Conservation (phyloP, 2,329 filamentous ascomycete genomes). For the Fusarium praegraminearum region DNA sequence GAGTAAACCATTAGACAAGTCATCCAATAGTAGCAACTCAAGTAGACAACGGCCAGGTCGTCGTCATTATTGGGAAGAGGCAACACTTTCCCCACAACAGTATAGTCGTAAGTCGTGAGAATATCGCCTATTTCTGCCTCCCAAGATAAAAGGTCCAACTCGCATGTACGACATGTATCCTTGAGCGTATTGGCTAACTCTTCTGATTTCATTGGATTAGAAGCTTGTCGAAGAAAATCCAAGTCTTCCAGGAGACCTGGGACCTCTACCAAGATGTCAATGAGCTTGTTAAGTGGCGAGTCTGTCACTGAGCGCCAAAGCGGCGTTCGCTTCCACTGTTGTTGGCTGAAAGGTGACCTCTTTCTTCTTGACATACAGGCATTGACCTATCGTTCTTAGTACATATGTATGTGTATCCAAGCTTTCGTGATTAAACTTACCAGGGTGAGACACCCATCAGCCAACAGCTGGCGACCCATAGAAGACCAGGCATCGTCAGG, state of each 20-base stretch:
- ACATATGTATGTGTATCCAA: fast-evolving
- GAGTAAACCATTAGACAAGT: conserved; percentile 18
- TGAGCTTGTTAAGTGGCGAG: conserved; percentile 8
- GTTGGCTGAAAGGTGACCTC: not conserved
- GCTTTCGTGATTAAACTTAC: not conserved
- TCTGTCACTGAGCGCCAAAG: conserved; percentile 15
- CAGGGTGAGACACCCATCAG: conserved; percentile 17
- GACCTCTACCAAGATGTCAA: conserved; percentile 12
- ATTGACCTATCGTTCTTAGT: not conserved
- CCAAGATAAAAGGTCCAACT: conserved; percentile 1
- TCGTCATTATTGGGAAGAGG: not conserved
- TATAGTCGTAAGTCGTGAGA: conserved; percentile 16
- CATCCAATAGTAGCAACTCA: conserved; percentile 30
- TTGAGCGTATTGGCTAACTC: fast-evolving
- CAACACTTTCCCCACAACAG: not conserved
- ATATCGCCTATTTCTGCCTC: not conserved
- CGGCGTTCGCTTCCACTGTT: conserved; percentile 6
- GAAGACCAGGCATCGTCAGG: conserved; percentile 4
- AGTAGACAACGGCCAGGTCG: conserved; percentile 8
- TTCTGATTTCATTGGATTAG: not conserved
- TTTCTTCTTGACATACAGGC: conserved; percentile 1
- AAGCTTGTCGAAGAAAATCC: not conserved
- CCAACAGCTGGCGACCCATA: conserved; percentile 8
- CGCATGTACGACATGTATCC: not conserved
- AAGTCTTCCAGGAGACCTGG: conserved; percentile 12